Evolutionary conservation across 495 filamentous ascomycete species (phyloP).

Genomic region (Aspergillus egyptiacus): DNA sequence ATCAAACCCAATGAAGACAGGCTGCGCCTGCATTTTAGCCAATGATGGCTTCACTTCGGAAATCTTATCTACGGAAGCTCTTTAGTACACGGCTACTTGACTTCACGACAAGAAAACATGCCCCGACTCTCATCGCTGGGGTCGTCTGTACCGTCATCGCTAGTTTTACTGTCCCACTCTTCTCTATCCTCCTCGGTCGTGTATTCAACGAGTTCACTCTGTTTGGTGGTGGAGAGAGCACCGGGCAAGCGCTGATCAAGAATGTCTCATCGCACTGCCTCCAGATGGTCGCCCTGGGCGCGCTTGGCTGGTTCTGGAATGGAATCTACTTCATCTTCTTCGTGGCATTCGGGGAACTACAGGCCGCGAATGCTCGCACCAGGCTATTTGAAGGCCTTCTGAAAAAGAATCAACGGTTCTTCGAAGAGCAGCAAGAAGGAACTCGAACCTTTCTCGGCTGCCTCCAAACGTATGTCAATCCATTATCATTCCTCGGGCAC

Average conservation of each 20-base stretch:
- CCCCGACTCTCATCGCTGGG: conserved; percentile 46
- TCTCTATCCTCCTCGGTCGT: conserved; percentile 67
- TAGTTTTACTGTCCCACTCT: conserved; percentile 23
- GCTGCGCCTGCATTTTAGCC: not conserved
- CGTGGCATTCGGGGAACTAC: conserved; percentile 73
- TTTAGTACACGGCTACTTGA: conserved; percentile 56
- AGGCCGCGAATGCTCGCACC: conserved; percentile 59
- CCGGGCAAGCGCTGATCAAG: conserved; percentile 43
- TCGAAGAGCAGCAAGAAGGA: conserved; percentile 66
- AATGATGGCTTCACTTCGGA: not conserved
- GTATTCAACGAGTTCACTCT: conserved; percentile 66
- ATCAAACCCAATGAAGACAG: not conserved
- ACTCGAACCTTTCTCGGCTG: conserved; percentile 63
- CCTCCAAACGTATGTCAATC: conserved; percentile 62
- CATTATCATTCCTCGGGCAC: not conserved
- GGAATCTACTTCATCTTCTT: conserved; percentile 60
- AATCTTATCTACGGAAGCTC: conserved; percentile 12
- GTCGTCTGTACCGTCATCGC: conserved; percentile 52
- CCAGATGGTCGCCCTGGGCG: conserved; percentile 55
- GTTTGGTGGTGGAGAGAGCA: conserved; percentile 54
- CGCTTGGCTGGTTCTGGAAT: conserved; percentile 58
- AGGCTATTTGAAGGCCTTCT: conserved; percentile 62
- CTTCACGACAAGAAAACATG: conserved; percentile 63
- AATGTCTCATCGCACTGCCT: conserved; percentile 53
- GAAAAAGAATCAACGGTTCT: conserved; percentile 74